phyloP scores from a whole-genome alignment of 2,329 filamentous ascomycete genomes.

The Botrytis porri region DNA sequence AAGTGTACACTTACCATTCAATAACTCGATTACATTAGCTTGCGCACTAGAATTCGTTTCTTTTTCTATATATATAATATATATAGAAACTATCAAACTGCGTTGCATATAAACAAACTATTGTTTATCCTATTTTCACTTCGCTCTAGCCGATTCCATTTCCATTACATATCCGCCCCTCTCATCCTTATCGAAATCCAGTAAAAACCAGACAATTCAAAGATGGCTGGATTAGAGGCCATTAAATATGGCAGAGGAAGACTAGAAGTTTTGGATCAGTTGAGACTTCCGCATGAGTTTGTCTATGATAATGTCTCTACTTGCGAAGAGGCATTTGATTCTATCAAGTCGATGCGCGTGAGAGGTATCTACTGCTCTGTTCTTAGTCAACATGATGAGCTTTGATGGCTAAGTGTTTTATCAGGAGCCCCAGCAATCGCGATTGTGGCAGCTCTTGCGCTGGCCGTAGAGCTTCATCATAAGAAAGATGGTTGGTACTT shows the following conservation, averaged over 20 bases:
- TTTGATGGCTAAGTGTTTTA: constrained; percentile 17
- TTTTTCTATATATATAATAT: neutral
- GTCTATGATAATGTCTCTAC: constrained; percentile 72
- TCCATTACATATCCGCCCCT: neutral
- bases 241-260: constrained; percentile 72
- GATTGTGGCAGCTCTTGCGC: constrained; percentile 87
- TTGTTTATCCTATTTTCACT: neutral
- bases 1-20: neutral
- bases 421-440: constrained; percentile 87
- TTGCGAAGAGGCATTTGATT: constrained; percentile 74
- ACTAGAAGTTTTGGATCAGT: constrained; percentile 77
- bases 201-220: neutral
- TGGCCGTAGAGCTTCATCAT: constrained; percentile 77
- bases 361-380: constrained; percentile 47
- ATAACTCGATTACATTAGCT: neutral
- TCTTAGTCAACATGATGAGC: neutral
- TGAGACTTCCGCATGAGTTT: constrained; percentile 76
- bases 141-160: neutral
- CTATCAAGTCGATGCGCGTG: constrained; percentile 75
- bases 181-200: neutral
- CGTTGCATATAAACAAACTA: neutral
- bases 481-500: constrained; percentile 44
- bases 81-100: neutral
- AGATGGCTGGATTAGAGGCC: constrained; percentile 58
- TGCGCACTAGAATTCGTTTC: neutral